phyloP scores from a whole-genome alignment of 805 yeast genomes.

The Wickerhamiella alocasiicola region DNA sequence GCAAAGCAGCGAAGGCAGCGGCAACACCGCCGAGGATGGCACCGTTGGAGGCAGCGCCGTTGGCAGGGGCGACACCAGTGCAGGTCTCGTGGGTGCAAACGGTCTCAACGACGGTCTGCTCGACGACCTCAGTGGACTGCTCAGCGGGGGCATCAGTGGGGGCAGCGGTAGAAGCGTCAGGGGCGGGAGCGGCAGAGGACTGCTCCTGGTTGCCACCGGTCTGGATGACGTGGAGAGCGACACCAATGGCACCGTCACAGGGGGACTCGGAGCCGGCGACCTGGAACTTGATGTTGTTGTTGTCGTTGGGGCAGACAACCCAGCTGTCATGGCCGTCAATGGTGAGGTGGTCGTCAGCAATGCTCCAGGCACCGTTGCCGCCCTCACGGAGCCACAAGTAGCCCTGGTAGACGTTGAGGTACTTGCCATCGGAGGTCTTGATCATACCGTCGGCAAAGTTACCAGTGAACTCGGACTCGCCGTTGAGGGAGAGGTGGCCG shows the following conservation, averaged over 20 bases:
- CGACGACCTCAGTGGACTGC: constrained; percentile 4
- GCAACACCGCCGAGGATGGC: constrained; percentile 8
- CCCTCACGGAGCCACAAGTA: neutral
- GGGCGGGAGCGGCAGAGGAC: constrained; percentile 1
- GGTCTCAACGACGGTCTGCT: constrained; percentile 11
- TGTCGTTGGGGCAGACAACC: constrained; percentile 5
- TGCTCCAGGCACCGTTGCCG: neutral
- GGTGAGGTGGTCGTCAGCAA: neutral
- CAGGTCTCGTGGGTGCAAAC: constrained; percentile 9
- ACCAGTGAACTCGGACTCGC: neutral
- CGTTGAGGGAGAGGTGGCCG: constrained; percentile 4
- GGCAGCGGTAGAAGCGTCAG: constrained; percentile 2
- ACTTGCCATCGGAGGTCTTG: neutral
- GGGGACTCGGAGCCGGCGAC: neutral
- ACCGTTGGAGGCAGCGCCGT: constrained; percentile 10
- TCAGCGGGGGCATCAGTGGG: constrained; percentile 4
- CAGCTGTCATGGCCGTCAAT: neutral
- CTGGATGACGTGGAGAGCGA: neutral
- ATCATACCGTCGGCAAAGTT: neutral
- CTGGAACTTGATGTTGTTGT: neutral
- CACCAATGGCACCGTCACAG: constrained; percentile 1
- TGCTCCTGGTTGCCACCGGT: neutral
- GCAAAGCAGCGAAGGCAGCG: constrained; percentile 7
- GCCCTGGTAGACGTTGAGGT: neutral
- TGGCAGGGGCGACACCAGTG: constrained; percentile 11